Conservation (phyloP, 441 rosid species). For the Arabidopsis lyrata region DNA sequence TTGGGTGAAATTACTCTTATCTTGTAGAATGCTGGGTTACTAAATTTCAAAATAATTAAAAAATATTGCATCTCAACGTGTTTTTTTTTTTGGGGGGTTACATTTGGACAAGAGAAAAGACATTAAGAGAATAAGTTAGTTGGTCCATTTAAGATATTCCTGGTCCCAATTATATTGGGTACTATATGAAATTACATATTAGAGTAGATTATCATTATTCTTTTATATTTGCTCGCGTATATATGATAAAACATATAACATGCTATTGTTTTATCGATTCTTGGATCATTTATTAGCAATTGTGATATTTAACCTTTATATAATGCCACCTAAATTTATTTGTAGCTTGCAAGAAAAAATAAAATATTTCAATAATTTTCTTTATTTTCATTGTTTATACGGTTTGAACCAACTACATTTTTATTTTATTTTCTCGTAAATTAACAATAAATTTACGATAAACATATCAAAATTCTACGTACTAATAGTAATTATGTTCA, state of each 20-base stretch:
- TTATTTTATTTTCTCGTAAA: too few species aligned
- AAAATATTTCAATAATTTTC: neutral
- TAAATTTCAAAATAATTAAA: neutral
- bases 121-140: constrained; percentile 38
- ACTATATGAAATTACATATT: constrained; percentile 28
- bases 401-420: neutral
- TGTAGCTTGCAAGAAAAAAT: neutral
- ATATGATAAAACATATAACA: constrained; percentile 40
- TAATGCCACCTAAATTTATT: constrained; percentile 6
- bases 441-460: too few species aligned
- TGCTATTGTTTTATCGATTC: constrained; percentile 21
- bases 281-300: constrained; percentile 36
- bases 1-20: neutral
- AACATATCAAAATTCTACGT: too few species aligned
- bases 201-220: constrained; percentile 35
- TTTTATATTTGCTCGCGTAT: constrained; percentile 23
- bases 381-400: neutral
- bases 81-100: neutral
- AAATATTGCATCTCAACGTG: constrained; percentile 1
- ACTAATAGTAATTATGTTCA: too few species aligned
- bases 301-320: constrained; percentile 14
- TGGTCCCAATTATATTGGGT: constrained; percentile 39
- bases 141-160: constrained; percentile 38
- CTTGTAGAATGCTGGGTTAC: neutral
- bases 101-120: constrained; percentile 18